Evolutionary conservation across 2,329 filamentous ascomycete species (phyloP).

Genomic region (Chaetomium sp.): DNA sequence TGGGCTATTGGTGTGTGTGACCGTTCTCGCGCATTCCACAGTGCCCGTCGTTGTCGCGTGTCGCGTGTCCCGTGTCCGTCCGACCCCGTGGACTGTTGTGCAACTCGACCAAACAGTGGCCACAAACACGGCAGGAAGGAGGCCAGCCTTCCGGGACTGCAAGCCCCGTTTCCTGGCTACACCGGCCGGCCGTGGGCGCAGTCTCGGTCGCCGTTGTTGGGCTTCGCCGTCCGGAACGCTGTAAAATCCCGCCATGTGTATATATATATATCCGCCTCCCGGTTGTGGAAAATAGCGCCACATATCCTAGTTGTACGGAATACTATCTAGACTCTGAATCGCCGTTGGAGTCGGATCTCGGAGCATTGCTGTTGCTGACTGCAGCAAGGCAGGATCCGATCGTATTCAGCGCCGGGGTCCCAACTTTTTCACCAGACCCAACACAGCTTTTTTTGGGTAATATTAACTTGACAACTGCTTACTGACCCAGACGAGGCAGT

Average conservation of each 20-base stretch:
- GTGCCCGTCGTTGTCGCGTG: background rate
- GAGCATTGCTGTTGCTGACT: background rate
- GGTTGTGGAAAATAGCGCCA: background rate
- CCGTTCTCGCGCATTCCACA: slow-evolving; percentile 2
- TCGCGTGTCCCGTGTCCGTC: background rate
- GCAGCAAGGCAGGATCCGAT: background rate
- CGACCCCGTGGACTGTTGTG: background rate
- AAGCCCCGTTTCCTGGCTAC: background rate
- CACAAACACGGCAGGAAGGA: background rate
- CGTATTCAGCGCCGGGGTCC: background rate
- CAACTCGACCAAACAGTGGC: background rate
- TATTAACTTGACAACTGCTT: background rate
- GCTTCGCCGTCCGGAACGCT: background rate
- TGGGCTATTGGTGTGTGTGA: background rate
- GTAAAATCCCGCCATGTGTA: background rate
- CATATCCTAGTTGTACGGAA: too few species aligned
- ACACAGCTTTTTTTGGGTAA: background rate
- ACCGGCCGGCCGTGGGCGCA: background rate
- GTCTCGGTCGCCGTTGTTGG: background rate
- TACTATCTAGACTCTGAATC: background rate
- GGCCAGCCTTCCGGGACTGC: background rate
- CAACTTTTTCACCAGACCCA: background rate
- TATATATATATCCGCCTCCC: background rate
- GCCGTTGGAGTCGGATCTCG: background rate
- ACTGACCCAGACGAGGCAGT: background rate